These are phyloP conservation scores for Globisporangium emineosum DNA, from an alignment of 352 stramenopile species.

Conservation along the genomic window DNA sequence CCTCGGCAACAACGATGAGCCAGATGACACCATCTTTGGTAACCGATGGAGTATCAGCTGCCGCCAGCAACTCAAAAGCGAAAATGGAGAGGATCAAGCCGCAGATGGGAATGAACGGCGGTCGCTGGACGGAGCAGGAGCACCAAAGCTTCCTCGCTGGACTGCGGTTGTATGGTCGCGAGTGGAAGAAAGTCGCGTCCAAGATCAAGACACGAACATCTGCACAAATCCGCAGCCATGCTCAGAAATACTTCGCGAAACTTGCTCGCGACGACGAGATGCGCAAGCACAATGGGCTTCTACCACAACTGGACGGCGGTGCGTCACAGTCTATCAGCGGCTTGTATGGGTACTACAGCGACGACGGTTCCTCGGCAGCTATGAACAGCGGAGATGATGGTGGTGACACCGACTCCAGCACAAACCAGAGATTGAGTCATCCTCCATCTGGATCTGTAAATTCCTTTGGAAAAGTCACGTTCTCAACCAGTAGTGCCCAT, in stretches of 20 bases:
- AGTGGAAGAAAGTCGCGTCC: constrained; percentile 96
- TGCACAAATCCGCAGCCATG: constrained; percentile 81
- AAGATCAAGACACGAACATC: constrained; percentile 89
- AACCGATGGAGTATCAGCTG: not conserved
- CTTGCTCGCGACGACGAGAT: constrained; percentile 75
- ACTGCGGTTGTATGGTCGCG: constrained; percentile 91
- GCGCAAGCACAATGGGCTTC: constrained; percentile 39
- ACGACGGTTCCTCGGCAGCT: constrained; percentile 53
- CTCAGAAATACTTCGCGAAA: constrained; percentile 88
- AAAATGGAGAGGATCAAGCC: constrained; percentile 47
- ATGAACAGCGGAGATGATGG: constrained; percentile 59
- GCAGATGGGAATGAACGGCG: constrained; percentile 78
- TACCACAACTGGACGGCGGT: constrained; percentile 10
- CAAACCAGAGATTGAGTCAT: constrained; percentile 3
- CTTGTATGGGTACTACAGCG: constrained; percentile 54
- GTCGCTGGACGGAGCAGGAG: constrained; percentile 94
- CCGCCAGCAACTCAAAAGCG: constrained; percentile 1
- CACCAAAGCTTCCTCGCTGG: constrained; percentile 94
- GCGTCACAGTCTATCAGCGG: constrained; percentile 15
- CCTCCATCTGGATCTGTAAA: not conserved
- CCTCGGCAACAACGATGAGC: constrained; percentile 22
- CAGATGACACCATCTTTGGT: constrained; percentile 22
- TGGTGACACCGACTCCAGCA: constrained; percentile 27
- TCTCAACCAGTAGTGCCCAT: not conserved
- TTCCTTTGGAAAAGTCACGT: not conserved